Evolutionary conservation across 164 flowering plant genomes (phyloP), one percentile per base, ranked within the genome.

Genomic region (Vitis amurensis): DNA sequence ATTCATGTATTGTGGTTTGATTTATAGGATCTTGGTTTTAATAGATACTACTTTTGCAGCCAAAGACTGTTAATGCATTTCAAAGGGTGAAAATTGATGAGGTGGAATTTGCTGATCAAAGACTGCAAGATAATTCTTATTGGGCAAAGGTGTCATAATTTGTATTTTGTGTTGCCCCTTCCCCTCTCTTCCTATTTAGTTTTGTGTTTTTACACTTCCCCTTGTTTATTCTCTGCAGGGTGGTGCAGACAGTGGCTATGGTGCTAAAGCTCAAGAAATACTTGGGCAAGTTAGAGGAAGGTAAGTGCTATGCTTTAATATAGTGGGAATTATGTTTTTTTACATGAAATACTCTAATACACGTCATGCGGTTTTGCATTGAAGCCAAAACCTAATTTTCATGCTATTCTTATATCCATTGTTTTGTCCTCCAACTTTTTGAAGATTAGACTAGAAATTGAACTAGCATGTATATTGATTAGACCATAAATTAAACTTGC

Each of bases 231-330:
- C 62, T 66, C 9, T 63, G 31, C 84, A 95, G 99, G 88, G 73
- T 85, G 99, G 99, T 77, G 97, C 99, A 4, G 99, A 95, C 2
- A 73, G 1, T 71, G 99, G 99, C 15, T 95, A 95, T 84, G 99
- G 99, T 72, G 99, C 98, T 48, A 95, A 89, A 84, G 99, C 99
- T 15, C 92, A 95, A 76, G 97, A 91, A 82, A 78, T 95, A 64
- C 82, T 95, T 23, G 97, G 99, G 55, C 99, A 95, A 76, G 99
- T 95, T 64, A 85, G 82, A 79, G 99, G 99, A 81, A 91, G 87
- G 99, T 93, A 84, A 63, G 85, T 56, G 44, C 44, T 37, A 37
- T 37, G 44, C 44, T 37, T 3, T 6, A 37, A 4, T 37, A 37
- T 7, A 3, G 44, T 37, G 44, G 27, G 27, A 23, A 23, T 23